Evolutionary conservation across 2,329 filamentous ascomycete genomes (phyloP).

Genomic region (Alternaria ethzedia): DNA sequence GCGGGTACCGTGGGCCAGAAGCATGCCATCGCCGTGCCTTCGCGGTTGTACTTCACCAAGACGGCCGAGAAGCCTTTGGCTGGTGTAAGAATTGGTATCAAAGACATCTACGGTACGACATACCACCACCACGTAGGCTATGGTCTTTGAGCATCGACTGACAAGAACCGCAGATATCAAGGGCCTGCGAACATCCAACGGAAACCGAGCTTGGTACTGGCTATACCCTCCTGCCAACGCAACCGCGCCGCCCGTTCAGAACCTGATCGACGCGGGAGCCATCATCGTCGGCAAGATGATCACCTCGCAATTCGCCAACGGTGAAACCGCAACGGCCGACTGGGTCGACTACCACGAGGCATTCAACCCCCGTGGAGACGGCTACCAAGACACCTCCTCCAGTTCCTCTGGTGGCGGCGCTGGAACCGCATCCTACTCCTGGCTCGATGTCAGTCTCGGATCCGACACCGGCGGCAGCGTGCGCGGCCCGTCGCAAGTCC

Average conservation of each 20-base stretch:
- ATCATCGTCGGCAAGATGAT: conserved; percentile 56
- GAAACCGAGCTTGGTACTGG: conserved; percentile 64
- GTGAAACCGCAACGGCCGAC: conserved; percentile 58
- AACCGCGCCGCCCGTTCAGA: conserved; percentile 61
- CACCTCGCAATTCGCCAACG: conserved; percentile 55
- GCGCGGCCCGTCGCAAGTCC: conserved; percentile 55
- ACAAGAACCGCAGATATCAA: conserved; percentile 62
- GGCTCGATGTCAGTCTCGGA: conserved; percentile 59
- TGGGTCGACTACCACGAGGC: conserved; percentile 55
- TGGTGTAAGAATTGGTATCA: conserved; percentile 68
- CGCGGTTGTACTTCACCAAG: conserved; percentile 57
- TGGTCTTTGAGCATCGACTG: background rate
- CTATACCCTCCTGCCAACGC: conserved; percentile 56
- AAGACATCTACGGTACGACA: conserved; percentile 61
- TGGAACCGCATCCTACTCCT: conserved; percentile 54
- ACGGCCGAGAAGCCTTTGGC: conserved; percentile 60
- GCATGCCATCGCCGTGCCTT: conserved; percentile 60
- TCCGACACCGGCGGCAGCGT: conserved; percentile 60
- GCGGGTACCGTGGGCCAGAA: conserved; percentile 41
- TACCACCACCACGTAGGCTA: background rate
- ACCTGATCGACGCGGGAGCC: conserved; percentile 66
- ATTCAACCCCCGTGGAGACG: conserved; percentile 54
- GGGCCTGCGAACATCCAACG: conserved; percentile 63
- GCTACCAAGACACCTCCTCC: conserved; percentile 54
- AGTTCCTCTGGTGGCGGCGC: conserved; percentile 57